A percentile compares a stretch with the other conserved stretches of the same genome.
These are phyloP conservation scores for Alternaria arborescens DNA, from an alignment of 2,329 filamentous ascomycete species.

Conservation along the genomic window DNA sequence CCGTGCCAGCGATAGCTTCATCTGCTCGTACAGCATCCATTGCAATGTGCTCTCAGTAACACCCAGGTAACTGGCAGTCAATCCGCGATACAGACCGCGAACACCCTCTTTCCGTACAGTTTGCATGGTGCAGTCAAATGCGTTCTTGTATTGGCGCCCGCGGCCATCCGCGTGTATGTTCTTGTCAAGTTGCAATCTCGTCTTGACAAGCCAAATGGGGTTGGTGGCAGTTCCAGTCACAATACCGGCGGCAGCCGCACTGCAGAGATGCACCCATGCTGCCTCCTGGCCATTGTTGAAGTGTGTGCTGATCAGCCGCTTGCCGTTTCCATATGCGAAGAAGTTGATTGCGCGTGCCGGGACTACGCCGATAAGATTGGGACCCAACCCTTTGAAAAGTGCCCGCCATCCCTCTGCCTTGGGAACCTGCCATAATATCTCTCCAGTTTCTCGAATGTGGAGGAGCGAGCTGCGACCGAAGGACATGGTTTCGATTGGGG, in stretches of 20 bases:
- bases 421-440: conserved; percentile 84
- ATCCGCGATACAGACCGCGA: conserved; percentile 83
- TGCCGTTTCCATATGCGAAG: conserved; percentile 91
- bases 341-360: conserved; percentile 93
- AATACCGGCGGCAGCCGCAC: conserved; percentile 80
- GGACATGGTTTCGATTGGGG: conserved; percentile 65
- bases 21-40: conserved; percentile 93
- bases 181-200: conserved; percentile 89
- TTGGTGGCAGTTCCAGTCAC: conserved; percentile 91
- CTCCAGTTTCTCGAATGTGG: conserved; percentile 85
- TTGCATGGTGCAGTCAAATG: conserved; percentile 85
- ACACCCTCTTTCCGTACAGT: conserved; percentile 83
- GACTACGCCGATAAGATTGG: conserved; percentile 88
- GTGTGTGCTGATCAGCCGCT: conserved; percentile 78
- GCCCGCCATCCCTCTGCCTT: conserved; percentile 83
- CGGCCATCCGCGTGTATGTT: conserved; percentile 70
- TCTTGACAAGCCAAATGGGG: conserved; percentile 97
- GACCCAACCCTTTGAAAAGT: conserved; percentile 91
- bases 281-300: conserved; percentile 75
- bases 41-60: conserved; percentile 90
- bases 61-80: conserved; percentile 90
- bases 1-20: conserved; percentile 76
- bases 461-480: conserved; percentile 72
- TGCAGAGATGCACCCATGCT: conserved; percentile 78
- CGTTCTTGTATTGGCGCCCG: conserved; percentile 82